These are phyloP conservation scores for Naganishia sp. DNA, from an alignment of 1,284 basidiomycete genomes.

Conservation along the genomic window DNA sequence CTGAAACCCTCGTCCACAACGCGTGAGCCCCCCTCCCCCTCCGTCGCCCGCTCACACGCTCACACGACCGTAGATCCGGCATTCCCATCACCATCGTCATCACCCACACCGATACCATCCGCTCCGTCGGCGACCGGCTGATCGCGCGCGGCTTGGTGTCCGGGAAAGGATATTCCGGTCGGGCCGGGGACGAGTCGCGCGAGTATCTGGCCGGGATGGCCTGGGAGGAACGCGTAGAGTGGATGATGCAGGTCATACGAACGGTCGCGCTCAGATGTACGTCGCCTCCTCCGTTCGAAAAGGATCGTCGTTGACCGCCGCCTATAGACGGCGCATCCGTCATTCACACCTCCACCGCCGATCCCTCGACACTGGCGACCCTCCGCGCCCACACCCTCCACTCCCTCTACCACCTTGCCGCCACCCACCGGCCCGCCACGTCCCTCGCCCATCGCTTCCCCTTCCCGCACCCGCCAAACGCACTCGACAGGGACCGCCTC, in stretches of 20 bases:
- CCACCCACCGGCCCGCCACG: constrained; percentile 36
- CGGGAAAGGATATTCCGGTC: constrained; percentile 63
- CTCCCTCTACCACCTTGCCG: constrained; percentile 68
- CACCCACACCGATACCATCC: constrained; percentile 86
- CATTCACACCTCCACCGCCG: constrained; percentile 80
- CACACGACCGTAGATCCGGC: constrained; percentile 58
- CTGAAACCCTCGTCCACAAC: constrained; percentile 78
- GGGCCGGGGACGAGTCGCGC: constrained; percentile 9
- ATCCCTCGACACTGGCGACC: constrained; percentile 73
- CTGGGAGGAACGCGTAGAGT: constrained; percentile 95
- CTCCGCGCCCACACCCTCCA: constrained; percentile 87
- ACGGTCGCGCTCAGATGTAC: constrained; percentile 88
- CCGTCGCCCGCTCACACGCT: neutral
- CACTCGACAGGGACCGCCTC: constrained; percentile 86
- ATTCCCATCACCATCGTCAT: constrained; percentile 87
- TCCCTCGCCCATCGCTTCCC: constrained; percentile 74
- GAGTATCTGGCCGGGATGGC: constrained; percentile 63
- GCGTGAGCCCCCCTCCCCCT: constrained; percentile 39
- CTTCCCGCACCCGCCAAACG: constrained; percentile 82
- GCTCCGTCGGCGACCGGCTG: constrained; percentile 66
- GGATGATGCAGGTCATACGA: constrained; percentile 88
- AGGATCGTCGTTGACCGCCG: neutral
- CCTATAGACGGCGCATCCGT: constrained; percentile 79
- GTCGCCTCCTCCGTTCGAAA: constrained; percentile 46
- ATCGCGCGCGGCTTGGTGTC: constrained; percentile 57